A percentile compares a stretch with the other conserved stretches of the same genome.
Conservation (phyloP, 257 asterid genomes). For the Solanum piurae region DNA sequence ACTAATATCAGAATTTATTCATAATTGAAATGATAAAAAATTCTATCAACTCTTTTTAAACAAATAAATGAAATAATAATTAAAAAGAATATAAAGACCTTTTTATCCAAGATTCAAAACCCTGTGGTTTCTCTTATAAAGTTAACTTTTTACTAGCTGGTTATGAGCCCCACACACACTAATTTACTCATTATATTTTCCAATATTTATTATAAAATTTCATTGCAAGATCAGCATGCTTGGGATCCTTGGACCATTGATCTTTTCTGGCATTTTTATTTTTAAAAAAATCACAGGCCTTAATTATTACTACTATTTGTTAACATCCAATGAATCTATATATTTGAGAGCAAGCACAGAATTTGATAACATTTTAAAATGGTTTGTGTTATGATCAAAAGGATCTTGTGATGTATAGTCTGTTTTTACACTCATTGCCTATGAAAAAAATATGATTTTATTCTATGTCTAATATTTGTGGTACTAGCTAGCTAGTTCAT, state of each 20-base stretch:
- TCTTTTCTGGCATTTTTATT: neutral
- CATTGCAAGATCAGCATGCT: slow-evolving; percentile 7
- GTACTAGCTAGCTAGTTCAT: neutral
- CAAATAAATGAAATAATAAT: neutral
- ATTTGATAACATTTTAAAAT: neutral
- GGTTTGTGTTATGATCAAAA: neutral
- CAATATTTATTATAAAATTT: neutral
- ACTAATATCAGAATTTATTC: neutral
- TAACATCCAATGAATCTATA: neutral
- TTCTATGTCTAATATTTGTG: neutral
- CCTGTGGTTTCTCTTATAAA: neutral
- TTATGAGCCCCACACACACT: neutral
- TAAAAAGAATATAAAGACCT: neutral
- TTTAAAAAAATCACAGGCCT: neutral
- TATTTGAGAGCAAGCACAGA: neutral
- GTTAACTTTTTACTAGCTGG: neutral
- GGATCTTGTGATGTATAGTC: neutral
- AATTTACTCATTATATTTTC: neutral
- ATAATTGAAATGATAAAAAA: neutral
- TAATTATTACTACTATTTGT: neutral
- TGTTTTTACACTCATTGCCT: neutral
- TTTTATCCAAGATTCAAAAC: neutral
- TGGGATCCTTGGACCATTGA: neutral
- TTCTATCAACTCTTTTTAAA: neutral
- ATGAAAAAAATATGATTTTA: neutral